A percentile compares a stretch with the other conserved stretches of the same genome.
Conservation (phyloP, 2,329 filamentous ascomycete genomes). For the Tolypocladium nubicola region DNA sequence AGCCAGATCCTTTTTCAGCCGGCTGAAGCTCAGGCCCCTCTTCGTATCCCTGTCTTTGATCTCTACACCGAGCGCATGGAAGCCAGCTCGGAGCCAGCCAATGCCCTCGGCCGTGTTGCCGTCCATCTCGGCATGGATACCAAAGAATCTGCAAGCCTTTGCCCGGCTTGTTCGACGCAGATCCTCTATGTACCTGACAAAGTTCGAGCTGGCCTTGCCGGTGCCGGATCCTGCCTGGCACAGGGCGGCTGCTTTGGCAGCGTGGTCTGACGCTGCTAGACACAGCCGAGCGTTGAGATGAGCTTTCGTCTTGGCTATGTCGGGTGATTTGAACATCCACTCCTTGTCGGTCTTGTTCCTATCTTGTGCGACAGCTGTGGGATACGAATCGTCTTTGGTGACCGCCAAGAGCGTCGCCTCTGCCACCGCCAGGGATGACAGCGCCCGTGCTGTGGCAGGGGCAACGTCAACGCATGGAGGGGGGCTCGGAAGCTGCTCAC, state of each 20-base stretch:
- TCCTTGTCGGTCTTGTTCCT: slow-evolving; percentile 77
- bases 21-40: slow-evolving; percentile 47
- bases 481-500: slow-evolving; percentile 29
- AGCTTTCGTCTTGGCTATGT: slow-evolving; percentile 79
- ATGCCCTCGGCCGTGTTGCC: slow-evolving; percentile 77
- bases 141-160: slow-evolving; percentile 83
- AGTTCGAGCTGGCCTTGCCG: slow-evolving; percentile 49
- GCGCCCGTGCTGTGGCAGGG: slow-evolving; percentile 40
- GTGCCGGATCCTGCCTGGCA: slow-evolving; percentile 27
- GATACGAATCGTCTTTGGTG: slow-evolving; percentile 89
- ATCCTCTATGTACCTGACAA: slow-evolving; percentile 67
- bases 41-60: slow-evolving; percentile 29
- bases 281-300: slow-evolving; percentile 82
- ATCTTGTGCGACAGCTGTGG: slow-evolving; percentile 68
- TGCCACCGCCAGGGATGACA: slow-evolving; percentile 61
- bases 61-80: slow-evolving; percentile 62
- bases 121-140: slow-evolving; percentile 74
- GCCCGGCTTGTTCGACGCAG: slow-evolving; percentile 65
- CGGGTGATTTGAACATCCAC: slow-evolving; percentile 91
- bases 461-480: slow-evolving; percentile 43
- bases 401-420: slow-evolving; percentile 87
- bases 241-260: slow-evolving; percentile 55
- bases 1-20: slow-evolving; percentile 61
- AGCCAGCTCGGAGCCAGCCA: slow-evolving; percentile 73
- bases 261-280: slow-evolving; percentile 80